phyloP scores from a whole-genome alignment of 371 early-diverging fungal species.

The Mucor irregularis region DNA sequence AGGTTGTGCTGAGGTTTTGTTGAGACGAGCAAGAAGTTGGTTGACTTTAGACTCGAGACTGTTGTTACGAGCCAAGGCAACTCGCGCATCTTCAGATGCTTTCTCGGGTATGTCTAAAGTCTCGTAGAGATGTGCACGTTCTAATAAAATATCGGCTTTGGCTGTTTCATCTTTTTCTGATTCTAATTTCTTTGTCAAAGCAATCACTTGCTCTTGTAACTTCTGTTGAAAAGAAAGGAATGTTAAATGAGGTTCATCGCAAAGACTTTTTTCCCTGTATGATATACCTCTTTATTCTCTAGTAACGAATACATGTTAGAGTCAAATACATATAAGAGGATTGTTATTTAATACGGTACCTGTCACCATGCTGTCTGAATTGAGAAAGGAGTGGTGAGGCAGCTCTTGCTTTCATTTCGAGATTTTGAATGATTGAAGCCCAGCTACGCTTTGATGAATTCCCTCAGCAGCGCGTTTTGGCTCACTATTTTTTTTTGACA shows the following conservation, averaged over 20 bases:
- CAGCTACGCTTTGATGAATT: background rate
- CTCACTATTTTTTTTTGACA: background rate
- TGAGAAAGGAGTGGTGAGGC: too few species aligned
- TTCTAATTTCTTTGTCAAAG: slow-evolving; percentile 14
- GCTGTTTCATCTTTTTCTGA: slow-evolving; percentile 17
- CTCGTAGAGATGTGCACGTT: slow-evolving; percentile 43
- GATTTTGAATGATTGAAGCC: background rate
- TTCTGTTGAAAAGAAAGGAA: background rate
- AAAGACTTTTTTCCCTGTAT: background rate
- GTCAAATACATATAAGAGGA: too few species aligned
- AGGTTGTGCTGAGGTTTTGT: too few species aligned
- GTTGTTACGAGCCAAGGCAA: slow-evolving; percentile 38
- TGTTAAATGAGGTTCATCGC: background rate
- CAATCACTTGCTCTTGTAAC: slow-evolving; percentile 5
- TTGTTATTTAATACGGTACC: too few species aligned
- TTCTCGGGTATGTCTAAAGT: slow-evolving; percentile 25
- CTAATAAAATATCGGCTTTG: slow-evolving; percentile 20
- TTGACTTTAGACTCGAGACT: slow-evolving; percentile 33
- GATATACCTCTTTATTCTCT: background rate
- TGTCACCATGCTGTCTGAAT: too few species aligned
- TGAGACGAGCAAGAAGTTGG: slow-evolving; percentile 17
- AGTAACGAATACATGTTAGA: too few species aligned
- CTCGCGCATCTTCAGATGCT: slow-evolving; percentile 41
- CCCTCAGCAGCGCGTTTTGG: too few species aligned
- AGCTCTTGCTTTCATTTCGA: too few species aligned